Base-by-base conservation (phyloP, 208 protist genomes). In the Angomonas desouzai region DNA sequence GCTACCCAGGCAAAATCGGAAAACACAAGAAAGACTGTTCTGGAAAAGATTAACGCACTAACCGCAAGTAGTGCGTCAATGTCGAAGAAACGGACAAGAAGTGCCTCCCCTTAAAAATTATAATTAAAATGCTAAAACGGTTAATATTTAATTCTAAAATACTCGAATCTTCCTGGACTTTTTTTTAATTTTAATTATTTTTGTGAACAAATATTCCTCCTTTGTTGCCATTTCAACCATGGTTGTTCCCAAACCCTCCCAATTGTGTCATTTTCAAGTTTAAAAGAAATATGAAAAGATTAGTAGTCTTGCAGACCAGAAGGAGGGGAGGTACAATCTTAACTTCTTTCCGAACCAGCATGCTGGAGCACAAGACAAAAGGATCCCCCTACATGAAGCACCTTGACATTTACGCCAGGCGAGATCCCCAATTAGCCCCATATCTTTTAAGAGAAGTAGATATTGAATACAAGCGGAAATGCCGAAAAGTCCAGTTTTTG, bases 401-500 rank as follows among this genome's bases (percentile, higher is more conserved):
- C 66, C 76, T 96, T 27, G 91, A 96, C 66, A 70, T 96, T 27
- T 96, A 96, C 57, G 91, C 91, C 27, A 80, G 91, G 45, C 77
- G 91, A 20, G 91, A 96, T 66, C 76, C 81, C 9, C 91, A 96
- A 64, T 74, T 96, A 16, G 91, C 87, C 6, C 91, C 91, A 18
- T 96, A 92, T 49, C 72, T 96, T 27, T 74, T 96, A n/a, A 83
- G 86, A 18, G 87, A 96, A 57, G 83, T 96, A 3, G 91, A 96
- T 53, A 92, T 93, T 68, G 91, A 96, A 65, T 94, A 83, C 71
- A 93, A 96, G 68, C 77, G 91, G 29, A 87, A 85, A 59, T 96
- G 91, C 55, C 66, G 85, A 29, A 96, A 96, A 59, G 87, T 93
- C 2, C 68, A 76, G 3, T 96, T 92, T 64, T 56, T 91, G n/a